phyloP scores from a whole-genome alignment of 169 alveolate species.

The Neospora caninum region DNA sequence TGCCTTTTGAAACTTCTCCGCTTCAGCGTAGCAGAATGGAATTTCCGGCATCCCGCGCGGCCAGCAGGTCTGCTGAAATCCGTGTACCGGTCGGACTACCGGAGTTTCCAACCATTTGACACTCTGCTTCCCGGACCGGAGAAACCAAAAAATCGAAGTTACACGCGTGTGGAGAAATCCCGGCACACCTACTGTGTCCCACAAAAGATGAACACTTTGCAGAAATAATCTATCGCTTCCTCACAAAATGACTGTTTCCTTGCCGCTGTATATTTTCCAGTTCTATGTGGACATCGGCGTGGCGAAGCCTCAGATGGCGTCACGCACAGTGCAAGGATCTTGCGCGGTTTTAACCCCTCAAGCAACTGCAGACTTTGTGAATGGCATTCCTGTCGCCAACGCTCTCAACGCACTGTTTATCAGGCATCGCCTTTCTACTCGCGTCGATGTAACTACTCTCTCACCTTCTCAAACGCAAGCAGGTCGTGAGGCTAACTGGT shows the following conservation, averaged over 20 bases:
- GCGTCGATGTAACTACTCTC: background rate
- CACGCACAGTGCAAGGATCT: background rate
- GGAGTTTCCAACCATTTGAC: too few species aligned
- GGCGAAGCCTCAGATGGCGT: background rate
- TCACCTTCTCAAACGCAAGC: background rate
- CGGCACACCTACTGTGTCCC: too few species aligned
- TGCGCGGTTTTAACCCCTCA: background rate
- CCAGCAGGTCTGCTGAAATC: too few species aligned
- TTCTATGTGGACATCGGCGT: constrained; percentile 6
- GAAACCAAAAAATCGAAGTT: too few species aligned
- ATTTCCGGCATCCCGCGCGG: too few species aligned
- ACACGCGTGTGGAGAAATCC: too few species aligned
- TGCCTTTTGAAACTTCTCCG: too few species aligned
- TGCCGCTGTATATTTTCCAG: background rate
- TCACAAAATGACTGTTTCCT: background rate
- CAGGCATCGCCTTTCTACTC: background rate
- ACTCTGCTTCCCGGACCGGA: too few species aligned
- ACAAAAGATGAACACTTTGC: too few species aligned
- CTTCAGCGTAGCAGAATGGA: too few species aligned
- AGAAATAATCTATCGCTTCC: too few species aligned
- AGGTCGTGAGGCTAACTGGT: constrained; percentile 3
- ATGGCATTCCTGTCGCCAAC: background rate
- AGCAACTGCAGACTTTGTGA: background rate
- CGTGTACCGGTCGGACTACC: too few species aligned
- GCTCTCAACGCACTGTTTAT: background rate